Base-by-base conservation (phyloP, 441 rosid species). In the Croton laevigatus region DNA sequence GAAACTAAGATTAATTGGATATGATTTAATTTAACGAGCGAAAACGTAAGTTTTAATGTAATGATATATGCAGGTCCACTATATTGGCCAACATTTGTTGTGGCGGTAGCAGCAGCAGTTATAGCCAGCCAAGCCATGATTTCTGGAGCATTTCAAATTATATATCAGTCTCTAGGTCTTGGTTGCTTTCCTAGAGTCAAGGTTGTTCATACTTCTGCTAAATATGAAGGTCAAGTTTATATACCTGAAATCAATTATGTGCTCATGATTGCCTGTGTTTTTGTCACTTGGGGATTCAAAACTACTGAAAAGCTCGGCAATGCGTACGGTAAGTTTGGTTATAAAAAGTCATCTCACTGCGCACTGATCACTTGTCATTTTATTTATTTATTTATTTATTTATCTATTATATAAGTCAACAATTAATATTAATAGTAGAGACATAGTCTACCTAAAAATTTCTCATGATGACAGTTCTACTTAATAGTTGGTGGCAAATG, bases 101-200 rank as follows among this genome's bases (percentile, higher is more conserved):
- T 85, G 20, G 97, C 96, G 0, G 90, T 88, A 0, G 82, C 78
- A 3, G 93, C 96, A 17, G 75, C 94, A 0, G 76, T 91, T 27
- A 84, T 91, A 5, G 94, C 97, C 0, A 91, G 93, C 81, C 98
- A 93, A 74, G 97, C 98, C 63, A 84, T 89, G 90, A 89, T 93
- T 66, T 88, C 93, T 0, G 97, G 89, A 1, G 81, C 91, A 0
- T 91, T 93, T 74, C 68, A 96, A 10, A 79, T 93, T 36, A 75
- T 93, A 46, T 78, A 91, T 0, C 98, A 93, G 63, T 89, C 97
- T 6, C 62, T 85, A 51, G 71, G 78, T 66, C 87, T 87, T 2
- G 81, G 87, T 14, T 93, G 97, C 70, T 93, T 91, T 72, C 96
- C 97, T 3, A 76, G 92, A 27, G 97, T 93, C 7, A 88, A 86